phyloP scores from a whole-genome alignment of 129 eudicot genomes.

The Oenanthe sinensis region DNA sequence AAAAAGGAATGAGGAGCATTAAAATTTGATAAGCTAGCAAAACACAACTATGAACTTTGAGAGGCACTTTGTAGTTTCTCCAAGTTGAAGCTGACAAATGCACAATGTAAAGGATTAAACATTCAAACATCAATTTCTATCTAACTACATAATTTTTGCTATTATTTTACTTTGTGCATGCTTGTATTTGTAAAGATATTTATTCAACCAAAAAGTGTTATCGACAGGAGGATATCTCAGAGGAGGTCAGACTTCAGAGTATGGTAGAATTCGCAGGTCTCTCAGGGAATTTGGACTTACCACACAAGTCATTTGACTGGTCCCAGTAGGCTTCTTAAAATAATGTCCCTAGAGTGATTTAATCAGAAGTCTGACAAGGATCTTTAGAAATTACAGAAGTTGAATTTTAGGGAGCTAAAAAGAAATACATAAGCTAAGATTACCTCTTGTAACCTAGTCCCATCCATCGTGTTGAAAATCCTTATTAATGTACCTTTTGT shows the following conservation, averaged over 20 bases:
- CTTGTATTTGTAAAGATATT: neutral
- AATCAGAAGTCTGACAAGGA: conserved; percentile 1
- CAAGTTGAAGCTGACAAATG: neutral
- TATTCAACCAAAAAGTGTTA: neutral
- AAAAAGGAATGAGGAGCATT: neutral
- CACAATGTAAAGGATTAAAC: neutral
- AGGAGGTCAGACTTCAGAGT: neutral
- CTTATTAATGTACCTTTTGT: conserved; percentile 76
- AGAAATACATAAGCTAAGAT: neutral
- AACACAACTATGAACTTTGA: no score
- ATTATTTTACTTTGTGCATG: neutral
- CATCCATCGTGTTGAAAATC: conserved; percentile 63
- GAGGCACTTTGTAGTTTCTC: neutral
- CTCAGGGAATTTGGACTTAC: neutral
- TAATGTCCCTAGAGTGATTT: neutral
- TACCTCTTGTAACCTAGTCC: conserved; percentile 85
- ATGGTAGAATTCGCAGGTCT: neutral
- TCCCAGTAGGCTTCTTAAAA: neutral
- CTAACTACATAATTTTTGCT: neutral
- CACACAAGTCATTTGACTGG: neutral
- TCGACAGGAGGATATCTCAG: neutral
- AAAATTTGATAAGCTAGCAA: no score
- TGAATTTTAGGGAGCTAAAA: neutral
- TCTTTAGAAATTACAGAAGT: neutral
- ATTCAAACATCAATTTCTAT: neutral